Base-by-base conservation (phyloP, 2,329 filamentous ascomycete species). In the Cyanodermella asteris region DNA sequence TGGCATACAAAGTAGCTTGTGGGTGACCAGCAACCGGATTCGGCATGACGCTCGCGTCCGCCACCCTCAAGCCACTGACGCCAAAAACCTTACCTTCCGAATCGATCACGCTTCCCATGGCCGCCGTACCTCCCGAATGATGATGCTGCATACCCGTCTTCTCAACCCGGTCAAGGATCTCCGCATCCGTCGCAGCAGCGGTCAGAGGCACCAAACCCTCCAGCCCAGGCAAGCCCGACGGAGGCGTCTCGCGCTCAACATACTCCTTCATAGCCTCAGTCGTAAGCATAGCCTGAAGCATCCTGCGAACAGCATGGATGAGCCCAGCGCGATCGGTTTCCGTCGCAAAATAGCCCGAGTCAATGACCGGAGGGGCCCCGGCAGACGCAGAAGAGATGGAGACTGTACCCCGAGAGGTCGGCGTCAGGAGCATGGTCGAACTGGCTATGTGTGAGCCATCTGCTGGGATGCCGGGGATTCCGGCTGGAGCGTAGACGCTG, bases 151-250 rank as follows among this genome's bases (percentile, higher is more conserved):
- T 14, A 21, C 19, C 26, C 22, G 26, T 15, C 15, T 18, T 22
- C 14, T 27, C 19, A 11, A 40, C 28, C 22, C 38, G 27, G 9
- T 21, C 31, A 28, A 42, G 38, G 14, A 43, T 38, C n/a, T 40
- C 40, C 3, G 33, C 33, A 27, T 43, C 40, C 2, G 33, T 4
- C 10, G 25, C 11, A 24, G 35, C 22, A 36, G 21, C 3, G 20
- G 30, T 10, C 22, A 28, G 16, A 23, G 34, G 3, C n/a, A n/a
- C n/a, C n/a, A n/a, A n/a, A n/a, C n/a, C n/a, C n/a, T n/a, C n/a
- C n/a, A n/a, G n/a, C n/a, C n/a, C n/a, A 17, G 31, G 14, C 21
- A 25, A 18, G 10, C 28, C 25, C 13, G 6, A 9, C 8, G 28
- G 28, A 4, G 25, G 17, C 2, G 11, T 20, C 9, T 40, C 36